Evolutionary conservation across 164 flowering plant species (phyloP), one percentile per base, ranked within the genome.

Genomic region (Cinnamomum micranthum): DNA sequence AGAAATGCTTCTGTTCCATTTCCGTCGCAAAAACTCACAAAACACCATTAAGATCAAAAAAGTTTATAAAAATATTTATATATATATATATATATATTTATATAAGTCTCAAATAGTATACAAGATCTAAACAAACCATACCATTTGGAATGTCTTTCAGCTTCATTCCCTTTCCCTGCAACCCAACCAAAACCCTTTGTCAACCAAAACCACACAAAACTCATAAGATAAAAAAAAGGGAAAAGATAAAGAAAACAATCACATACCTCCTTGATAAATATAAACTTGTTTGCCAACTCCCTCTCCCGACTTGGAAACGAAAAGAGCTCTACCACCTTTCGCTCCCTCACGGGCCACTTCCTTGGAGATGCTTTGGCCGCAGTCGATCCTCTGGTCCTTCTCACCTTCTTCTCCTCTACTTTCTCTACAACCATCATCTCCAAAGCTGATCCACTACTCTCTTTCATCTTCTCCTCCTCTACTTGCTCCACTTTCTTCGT

Each of bases 61-160:
- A 64, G 22, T 25, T 25, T 22, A 22, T 10, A 12, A 64, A 64
- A 22, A 9, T 27, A 64, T 14, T 24, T n/a, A 24, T 12, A 64
- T 3, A 2, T 4, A 64, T n/a, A 24, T 12, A 64, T 3, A 2
- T 4, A 0, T 4, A n/a, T n/a, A n/a, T n/a, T n/a, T n/a, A n/a
- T n/a, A n/a, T n/a, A n/a, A n/a, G n/a, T n/a, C n/a, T n/a, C 19
- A 17, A 2, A 59, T 17, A 7, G 22, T 59, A 64, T 9, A 2
- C 2, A 64, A 23, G 22, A 64, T 11, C 11, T 6, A 28, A 58
- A 41, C 3, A 25, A 77, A 27, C 11, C 78, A 24, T 85, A 92
- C 97, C 95, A 79, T 92, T 92, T 2, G 97, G 95, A 65, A 92
- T 92, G 66, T 92, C 95, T 75, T 83, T 92, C 33, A 92, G 88